A percentile compares a stretch with the other conserved stretches of the same genome.
Evolutionary conservation across 2,329 filamentous ascomycete genomes (phyloP).

Genomic region (Talaromyces sp.): DNA sequence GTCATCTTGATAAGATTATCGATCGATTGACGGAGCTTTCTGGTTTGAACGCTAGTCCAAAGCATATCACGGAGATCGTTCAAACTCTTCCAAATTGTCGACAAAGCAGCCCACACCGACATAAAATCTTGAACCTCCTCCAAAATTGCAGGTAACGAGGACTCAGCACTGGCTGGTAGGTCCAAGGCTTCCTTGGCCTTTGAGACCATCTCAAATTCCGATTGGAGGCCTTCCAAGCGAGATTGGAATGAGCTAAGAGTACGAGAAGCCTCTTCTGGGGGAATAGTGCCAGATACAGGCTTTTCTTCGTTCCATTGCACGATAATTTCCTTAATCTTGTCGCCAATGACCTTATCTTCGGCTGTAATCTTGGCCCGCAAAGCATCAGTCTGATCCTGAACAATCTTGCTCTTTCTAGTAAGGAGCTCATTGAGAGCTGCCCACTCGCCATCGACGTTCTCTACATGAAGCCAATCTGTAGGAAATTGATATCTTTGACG

Average conservation of each 20-base stretch:
- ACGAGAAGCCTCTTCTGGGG: conserved; percentile 78
- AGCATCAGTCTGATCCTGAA: conserved; percentile 93
- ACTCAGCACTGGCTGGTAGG: conserved; percentile 72
- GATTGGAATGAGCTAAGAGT: conserved; percentile 78
- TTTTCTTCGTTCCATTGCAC: conserved; percentile 93
- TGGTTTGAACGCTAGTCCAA: conserved; percentile 92
- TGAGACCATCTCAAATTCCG: conserved; percentile 86
- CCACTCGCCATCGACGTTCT: conserved; percentile 97
- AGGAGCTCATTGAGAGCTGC: conserved; percentile 87
- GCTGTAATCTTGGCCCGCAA: conserved; percentile 90
- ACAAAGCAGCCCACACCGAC: conserved; percentile 93
- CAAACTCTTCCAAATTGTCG: conserved; percentile 92
- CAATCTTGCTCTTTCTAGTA: conserved; percentile 86
- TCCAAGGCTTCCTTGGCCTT: conserved; percentile 97
- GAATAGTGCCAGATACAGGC: conserved; percentile 89
- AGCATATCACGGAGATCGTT: conserved; percentile 88
- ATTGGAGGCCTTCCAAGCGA: conserved; percentile 77
- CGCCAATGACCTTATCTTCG: conserved; percentile 84
- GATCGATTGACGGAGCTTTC: conserved; percentile 83
- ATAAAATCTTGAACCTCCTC: conserved; percentile 99
- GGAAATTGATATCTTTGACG: conserved; percentile 93
- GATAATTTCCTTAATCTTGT: conserved; percentile 81
- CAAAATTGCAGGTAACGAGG: conserved; percentile 74
- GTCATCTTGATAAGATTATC: conserved; percentile 95
- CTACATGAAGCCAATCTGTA: conserved; percentile 88